A percentile compares a stretch with the other conserved stretches of the same genome.
Conservation (phyloP, 805 yeast genomes). For the Myxozyma neotropica region DNA sequence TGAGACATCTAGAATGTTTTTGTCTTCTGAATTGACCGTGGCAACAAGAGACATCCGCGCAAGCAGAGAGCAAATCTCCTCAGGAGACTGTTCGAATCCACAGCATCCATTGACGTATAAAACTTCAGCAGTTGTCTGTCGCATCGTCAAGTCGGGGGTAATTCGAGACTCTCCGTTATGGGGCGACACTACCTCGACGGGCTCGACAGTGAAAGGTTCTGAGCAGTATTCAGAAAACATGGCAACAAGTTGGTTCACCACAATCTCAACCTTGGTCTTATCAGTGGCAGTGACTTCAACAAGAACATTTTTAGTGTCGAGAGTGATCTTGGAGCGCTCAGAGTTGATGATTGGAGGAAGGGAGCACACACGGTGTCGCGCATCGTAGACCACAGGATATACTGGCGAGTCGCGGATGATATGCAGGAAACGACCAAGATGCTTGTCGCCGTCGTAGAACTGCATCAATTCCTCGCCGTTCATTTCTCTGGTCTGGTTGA, state of each 20-base stretch:
- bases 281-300: slow-evolving; percentile 96
- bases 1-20: slow-evolving; percentile 59
- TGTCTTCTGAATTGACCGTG: slow-evolving; percentile 50
- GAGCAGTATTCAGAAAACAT: slow-evolving; percentile 91
- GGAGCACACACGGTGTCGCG: slow-evolving; percentile 76
- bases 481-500: slow-evolving; percentile 52
- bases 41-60: slow-evolving; percentile 81
- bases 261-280: slow-evolving; percentile 90
- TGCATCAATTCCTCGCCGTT: slow-evolving; percentile 81
- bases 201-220: slow-evolving; percentile 79
- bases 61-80: slow-evolving; percentile 68
- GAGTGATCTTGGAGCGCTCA: slow-evolving; percentile 81
- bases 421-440: slow-evolving; percentile 84
- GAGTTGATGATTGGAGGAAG: slow-evolving; percentile 97
- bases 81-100: slow-evolving; percentile 73
- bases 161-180: slow-evolving; percentile 77
- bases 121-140: slow-evolving; percentile 72
- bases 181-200: slow-evolving; percentile 78
- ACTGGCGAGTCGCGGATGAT: slow-evolving; percentile 87
- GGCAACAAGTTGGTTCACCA: slow-evolving; percentile 86
- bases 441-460: slow-evolving; percentile 87
- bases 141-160: slow-evolving; percentile 71
- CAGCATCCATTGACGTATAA: slow-evolving; percentile 88
- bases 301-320: slow-evolving; percentile 83
- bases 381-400: slow-evolving; percentile 85